phyloP scores from a whole-genome alignment of 148 eudicot species.

The Silene latifolia region DNA sequence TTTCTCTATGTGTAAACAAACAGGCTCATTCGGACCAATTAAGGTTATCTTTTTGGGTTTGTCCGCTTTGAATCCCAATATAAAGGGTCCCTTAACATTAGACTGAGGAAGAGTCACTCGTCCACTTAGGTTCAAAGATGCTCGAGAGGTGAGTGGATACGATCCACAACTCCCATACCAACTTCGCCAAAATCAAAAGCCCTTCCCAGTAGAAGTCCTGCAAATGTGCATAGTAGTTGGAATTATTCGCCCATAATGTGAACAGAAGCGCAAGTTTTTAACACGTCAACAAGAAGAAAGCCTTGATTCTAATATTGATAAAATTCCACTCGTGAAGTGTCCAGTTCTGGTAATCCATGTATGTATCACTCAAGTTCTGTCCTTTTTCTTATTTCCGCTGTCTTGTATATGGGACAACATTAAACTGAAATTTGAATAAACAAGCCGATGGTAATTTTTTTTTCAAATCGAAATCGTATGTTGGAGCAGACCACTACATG shows the following conservation, averaged over 20 bases:
- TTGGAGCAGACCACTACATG: too few relatives aligned
- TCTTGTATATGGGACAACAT: neutral
- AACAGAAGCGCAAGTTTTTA: neutral
- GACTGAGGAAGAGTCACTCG: conserved; percentile 37
- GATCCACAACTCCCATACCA: conserved; percentile 97
- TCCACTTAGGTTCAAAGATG: conserved; percentile 56
- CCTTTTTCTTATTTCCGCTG: too few relatives aligned
- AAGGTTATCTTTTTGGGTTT: conserved; percentile 48
- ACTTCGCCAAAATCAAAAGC: neutral
- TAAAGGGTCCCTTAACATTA: conserved; percentile 37
- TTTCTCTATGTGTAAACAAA: conserved; percentile 39
- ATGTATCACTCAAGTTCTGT: too few relatives aligned
- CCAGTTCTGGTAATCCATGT: conserved; percentile 88
- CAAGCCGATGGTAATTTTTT: neutral
- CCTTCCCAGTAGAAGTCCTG: conserved; percentile 13
- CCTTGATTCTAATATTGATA: conserved; percentile 43
- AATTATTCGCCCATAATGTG: neutral
- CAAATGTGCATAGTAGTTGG: neutral
- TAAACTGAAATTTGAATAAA: too few relatives aligned
- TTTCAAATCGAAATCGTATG: neutral
- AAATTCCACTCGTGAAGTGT: conserved; percentile 74
- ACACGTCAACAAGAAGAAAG: too few relatives aligned
- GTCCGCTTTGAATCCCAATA: conserved; percentile 59
- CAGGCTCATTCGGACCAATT: conserved; percentile 45
- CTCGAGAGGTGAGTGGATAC: conserved; percentile 73